phyloP scores from a whole-genome alignment of 768 basidiomycete species.

The Gymnopilus dilepis region DNA sequence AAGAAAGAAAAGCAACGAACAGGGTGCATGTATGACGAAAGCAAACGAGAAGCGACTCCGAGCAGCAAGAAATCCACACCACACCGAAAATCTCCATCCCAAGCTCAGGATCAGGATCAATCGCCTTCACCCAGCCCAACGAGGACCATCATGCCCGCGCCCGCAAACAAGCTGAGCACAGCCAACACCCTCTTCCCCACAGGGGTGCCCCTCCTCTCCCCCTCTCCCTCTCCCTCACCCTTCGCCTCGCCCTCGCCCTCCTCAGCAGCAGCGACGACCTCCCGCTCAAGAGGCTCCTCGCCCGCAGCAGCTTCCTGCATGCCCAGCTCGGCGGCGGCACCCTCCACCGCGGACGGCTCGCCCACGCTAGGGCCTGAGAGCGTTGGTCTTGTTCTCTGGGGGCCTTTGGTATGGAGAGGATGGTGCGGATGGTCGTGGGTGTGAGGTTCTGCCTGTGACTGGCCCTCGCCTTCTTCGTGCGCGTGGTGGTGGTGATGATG shows the following conservation, averaged over 20 bases:
- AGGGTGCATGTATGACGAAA: too few species aligned
- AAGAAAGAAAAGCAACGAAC: too few species aligned
- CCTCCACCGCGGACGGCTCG: background rate
- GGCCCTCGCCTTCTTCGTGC: conserved; percentile 10
- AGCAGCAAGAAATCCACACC: background rate
- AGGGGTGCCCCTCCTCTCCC: conserved; percentile 13
- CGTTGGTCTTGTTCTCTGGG: background rate
- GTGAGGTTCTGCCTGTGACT: background rate
- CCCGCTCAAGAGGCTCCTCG: background rate
- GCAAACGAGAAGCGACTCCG: too few species aligned
- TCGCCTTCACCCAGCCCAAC: conserved; percentile 51
- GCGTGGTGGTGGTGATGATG: conserved; percentile 33
- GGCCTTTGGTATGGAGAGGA: too few species aligned
- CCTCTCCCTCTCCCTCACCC: background rate
- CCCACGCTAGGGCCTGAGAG: background rate
- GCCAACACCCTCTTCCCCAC: conserved; percentile 56
- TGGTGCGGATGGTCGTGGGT: too few species aligned
- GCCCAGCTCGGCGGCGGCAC: conserved; percentile 10
- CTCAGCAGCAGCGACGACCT: background rate
- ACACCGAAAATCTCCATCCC: too few species aligned
- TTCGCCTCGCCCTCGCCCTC: background rate
- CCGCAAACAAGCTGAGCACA: conserved; percentile 62
- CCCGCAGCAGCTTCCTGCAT: background rate
- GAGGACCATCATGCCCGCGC: conserved; percentile 67
- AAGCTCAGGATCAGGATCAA: background rate